A percentile compares a stretch with the other conserved stretches of the same genome.
These are phyloP conservation scores for Vickermania ingenoplastis DNA, from an alignment of 208 protist species.

Conservation along the genomic window DNA sequence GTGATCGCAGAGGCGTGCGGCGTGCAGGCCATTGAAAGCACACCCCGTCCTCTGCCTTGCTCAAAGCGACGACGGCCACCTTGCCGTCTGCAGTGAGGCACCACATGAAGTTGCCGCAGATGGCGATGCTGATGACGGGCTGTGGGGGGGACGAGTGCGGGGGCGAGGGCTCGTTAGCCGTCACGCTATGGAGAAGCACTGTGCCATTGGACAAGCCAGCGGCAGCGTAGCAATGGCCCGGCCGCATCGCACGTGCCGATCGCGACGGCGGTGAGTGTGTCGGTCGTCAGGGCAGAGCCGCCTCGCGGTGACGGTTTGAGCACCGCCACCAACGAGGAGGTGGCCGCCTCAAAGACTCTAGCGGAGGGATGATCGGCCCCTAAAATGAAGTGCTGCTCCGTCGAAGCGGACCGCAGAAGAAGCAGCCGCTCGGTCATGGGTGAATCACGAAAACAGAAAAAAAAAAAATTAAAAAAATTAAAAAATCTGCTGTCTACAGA, in stretches of 20 bases:
- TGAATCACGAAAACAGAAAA: neutral
- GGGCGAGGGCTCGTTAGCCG: slow-evolving; percentile 30
- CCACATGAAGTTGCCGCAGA: slow-evolving; percentile 34
- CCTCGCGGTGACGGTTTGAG: slow-evolving; percentile 37
- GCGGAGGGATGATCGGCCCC: slow-evolving; percentile 72
- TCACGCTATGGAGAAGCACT: slow-evolving; percentile 62
- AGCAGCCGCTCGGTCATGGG: slow-evolving; percentile 78
- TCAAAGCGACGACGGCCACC: slow-evolving; percentile 35
- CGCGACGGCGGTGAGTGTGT: slow-evolving; percentile 56
- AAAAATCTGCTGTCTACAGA: neutral
- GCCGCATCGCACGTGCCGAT: slow-evolving; percentile 19
- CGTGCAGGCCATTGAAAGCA: slow-evolving; percentile 11
- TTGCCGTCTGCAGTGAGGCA: slow-evolving; percentile 34
- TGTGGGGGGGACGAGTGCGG: too few relatives aligned
- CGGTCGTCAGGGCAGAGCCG: slow-evolving; percentile 25
- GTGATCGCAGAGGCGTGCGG: neutral
- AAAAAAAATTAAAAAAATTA: slow-evolving; percentile 1
- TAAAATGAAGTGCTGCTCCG: slow-evolving; percentile 47
- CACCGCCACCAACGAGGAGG: slow-evolving; percentile 24
- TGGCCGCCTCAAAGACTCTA: slow-evolving; percentile 67
- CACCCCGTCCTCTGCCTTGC: slow-evolving; percentile 12
- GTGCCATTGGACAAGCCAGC: slow-evolving; percentile 72
- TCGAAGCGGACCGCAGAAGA: slow-evolving; percentile 42
- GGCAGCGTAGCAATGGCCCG: slow-evolving; percentile 27
- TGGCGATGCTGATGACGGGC: slow-evolving; percentile 31